These are phyloP conservation scores for Suillus spraguei DNA, from an alignment of 768 basidiomycete species.

Conservation along the genomic window DNA sequence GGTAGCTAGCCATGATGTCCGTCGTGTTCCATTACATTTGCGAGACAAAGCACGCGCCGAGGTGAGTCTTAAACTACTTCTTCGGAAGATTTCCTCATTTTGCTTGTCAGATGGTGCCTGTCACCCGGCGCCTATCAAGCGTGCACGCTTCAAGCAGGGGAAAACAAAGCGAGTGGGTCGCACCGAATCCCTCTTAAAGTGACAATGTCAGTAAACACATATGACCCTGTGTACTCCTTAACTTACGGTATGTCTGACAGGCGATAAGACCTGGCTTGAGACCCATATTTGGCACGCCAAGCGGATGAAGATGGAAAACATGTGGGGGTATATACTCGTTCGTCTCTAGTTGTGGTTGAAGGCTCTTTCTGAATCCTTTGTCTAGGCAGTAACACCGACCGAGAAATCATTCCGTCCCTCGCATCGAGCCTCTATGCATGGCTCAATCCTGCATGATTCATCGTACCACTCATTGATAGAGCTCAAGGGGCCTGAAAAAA, in stretches of 20 bases:
- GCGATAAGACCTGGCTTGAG: conserved; percentile 89
- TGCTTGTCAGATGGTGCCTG: conserved; percentile 51
- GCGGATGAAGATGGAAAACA: conserved; percentile 90
- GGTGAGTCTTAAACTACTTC: conserved; percentile 43
- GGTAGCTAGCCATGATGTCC: conserved; percentile 93
- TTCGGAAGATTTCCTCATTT: conserved; percentile 32
- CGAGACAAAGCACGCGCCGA: conserved; percentile 82
- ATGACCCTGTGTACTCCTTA: conserved; percentile 5
- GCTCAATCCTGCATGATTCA: conserved; percentile 87
- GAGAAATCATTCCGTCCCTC: conserved; percentile 93
- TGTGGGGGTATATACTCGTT: conserved; percentile 92
- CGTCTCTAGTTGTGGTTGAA: conserved; percentile 20
- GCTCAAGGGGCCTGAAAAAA: conserved; percentile 61
- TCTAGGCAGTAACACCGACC: conserved; percentile 80
- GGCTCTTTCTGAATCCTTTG: conserved; percentile 1
- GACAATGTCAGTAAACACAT: conserved; percentile 62
- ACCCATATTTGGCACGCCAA: conserved; percentile 98
- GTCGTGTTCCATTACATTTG: conserved; percentile 84
- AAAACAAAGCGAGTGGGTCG: conserved; percentile 58
- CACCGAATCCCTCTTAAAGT: conserved; percentile 63
- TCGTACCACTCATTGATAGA: conserved; percentile 83
- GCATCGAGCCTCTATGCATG: conserved; percentile 84
- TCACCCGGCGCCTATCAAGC: conserved; percentile 43
- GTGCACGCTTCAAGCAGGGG: conserved; percentile 62
- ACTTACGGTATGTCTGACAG: conserved; percentile 40